Evolutionary conservation across 495 filamentous ascomycete species (phyloP).

Genomic region (Elasticomyces elasticus): DNA sequence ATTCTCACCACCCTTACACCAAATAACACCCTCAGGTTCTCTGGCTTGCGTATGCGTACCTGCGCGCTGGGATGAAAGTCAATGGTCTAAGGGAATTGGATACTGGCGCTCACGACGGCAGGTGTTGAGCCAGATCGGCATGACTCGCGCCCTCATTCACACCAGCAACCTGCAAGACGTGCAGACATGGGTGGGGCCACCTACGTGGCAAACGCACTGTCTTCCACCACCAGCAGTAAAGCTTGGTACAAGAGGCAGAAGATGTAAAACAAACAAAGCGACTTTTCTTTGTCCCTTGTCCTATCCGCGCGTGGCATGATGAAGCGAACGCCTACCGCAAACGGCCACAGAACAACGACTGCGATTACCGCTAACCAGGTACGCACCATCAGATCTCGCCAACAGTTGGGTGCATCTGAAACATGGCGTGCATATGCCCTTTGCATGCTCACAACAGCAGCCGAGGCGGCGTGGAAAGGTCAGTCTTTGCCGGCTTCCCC

Average conservation of each 20-base stretch:
- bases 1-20: no score
- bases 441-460: not conserved
- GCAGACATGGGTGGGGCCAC: no score
- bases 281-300: not conserved
- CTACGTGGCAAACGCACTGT: not conserved
- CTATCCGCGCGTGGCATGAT: not conserved
- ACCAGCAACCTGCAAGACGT: no score
- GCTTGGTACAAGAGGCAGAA: not conserved
- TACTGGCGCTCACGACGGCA: no score
- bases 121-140: no score
- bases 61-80: no score
- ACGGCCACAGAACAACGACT: constrained; percentile 1
- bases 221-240: not conserved
- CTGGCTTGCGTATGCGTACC: no score
- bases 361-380: constrained; percentile 1
- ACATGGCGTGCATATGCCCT: not conserved
- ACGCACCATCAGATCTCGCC: not conserved
- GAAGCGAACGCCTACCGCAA: constrained; percentile 1
- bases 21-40: no score
- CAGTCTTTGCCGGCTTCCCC: not conserved
- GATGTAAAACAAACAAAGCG: not conserved
- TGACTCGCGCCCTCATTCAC: no score
- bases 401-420: constrained; percentile 4
- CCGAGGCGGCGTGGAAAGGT: not conserved
- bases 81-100: no score